Evolutionary conservation across 106 monocot genomes (phyloP).

Genomic region (Dendrobium officinale): DNA sequence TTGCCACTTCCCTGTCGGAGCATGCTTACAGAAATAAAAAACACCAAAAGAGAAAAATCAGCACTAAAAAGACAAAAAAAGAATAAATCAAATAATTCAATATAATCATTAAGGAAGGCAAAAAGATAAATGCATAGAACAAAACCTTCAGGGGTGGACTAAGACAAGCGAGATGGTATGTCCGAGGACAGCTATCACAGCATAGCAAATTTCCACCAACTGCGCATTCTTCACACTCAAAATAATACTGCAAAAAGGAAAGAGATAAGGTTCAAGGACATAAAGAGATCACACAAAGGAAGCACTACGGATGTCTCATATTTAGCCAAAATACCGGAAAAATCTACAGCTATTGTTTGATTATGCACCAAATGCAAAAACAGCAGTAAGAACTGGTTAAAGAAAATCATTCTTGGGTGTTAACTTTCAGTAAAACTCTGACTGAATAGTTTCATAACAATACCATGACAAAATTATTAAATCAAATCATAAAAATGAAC

Average conservation of each 20-base stretch:
- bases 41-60: slow-evolving; percentile 4
- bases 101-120: not conserved
- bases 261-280: not conserved
- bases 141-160: slow-evolving; percentile 89
- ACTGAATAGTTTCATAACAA: not conserved
- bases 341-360: not conserved
- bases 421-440: not conserved
- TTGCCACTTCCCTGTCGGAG: slow-evolving; percentile 84
- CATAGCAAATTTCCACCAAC: slow-evolving; percentile 93
- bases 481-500: not conserved
- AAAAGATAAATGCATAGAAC: not conserved
- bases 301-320: not conserved
- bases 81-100: not conserved
- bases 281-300: not conserved
- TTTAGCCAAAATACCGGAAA: not conserved
- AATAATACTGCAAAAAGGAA: slow-evolving; percentile 54
- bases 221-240: slow-evolving; percentile 84
- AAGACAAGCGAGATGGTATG: slow-evolving; percentile 85
- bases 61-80: not conserved
- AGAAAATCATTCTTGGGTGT: not conserved
- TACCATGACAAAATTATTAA: not conserved
- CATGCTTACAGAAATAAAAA: slow-evolving; percentile 29
- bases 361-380: not conserved
- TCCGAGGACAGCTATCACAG: slow-evolving; percentile 86
- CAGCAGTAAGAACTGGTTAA: not conserved